These are phyloP conservation scores for Pyricularia sp. DNA, from an alignment of 2,329 filamentous ascomycete species.

Conservation along the genomic window DNA sequence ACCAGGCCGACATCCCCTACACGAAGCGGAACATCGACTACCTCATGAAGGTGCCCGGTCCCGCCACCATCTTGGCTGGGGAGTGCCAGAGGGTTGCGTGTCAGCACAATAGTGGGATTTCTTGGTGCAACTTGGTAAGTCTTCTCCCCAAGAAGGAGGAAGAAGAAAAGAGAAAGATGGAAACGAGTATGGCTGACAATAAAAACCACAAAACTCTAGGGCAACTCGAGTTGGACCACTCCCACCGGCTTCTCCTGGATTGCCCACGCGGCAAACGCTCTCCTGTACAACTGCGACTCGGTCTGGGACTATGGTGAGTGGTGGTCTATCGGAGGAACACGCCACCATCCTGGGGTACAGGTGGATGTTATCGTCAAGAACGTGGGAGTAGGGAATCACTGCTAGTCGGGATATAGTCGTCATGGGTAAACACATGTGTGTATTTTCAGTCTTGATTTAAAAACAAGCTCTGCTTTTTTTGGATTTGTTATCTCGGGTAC, in stretches of 20 bases:
- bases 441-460: neutral
- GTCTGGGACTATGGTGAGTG: neutral
- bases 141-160: neutral
- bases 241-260: neutral
- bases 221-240: neutral
- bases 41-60: neutral
- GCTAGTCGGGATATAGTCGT: neutral
- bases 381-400: neutral
- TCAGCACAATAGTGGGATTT: neutral
- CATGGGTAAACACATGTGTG: too few species aligned
- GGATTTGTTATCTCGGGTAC: neutral
- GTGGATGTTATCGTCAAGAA: neutral
- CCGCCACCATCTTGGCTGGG: neutral
- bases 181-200: neutral
- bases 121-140: neutral
- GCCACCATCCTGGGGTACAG: neutral
- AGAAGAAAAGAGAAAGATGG: neutral
- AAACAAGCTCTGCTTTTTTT: neutral
- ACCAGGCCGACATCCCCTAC: neutral
- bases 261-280: neutral
- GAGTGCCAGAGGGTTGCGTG: neutral
- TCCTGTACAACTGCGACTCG: neutral
- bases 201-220: neutral
- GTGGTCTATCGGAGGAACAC: neutral
- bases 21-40: neutral